Evolutionary conservation across 495 filamentous ascomycete species (phyloP), one percentile per base, ranked within the genome.

Genomic region (Recurvomyces mirabilis): DNA sequence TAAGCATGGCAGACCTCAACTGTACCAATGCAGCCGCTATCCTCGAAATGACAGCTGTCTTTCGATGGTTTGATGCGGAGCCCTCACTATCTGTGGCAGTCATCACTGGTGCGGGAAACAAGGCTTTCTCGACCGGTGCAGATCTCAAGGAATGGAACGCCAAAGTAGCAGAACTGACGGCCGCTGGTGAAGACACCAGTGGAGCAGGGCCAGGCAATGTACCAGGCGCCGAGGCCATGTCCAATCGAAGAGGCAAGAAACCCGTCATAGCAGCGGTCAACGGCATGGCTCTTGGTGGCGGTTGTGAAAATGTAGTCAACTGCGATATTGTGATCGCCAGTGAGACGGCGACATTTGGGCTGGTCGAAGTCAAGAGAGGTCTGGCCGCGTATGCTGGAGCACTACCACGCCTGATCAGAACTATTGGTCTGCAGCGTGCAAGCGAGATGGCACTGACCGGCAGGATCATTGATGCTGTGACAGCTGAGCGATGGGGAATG

Each of bases 181-280:
- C n/a, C n/a, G n/a, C n/a, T n/a, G n/a, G n/a, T n/a, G n/a, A n/a
- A n/a, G n/a, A n/a, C n/a, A n/a, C n/a, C n/a, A n/a, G n/a, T n/a
- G n/a, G n/a, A n/a, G n/a, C n/a, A n/a, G n/a, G n/a, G n/a, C n/a
- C n/a, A n/a, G n/a, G n/a, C n/a, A n/a, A n/a, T n/a, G n/a, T n/a
- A 6, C 18, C 54, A 11, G 63, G 63, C 20, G 62, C 60, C 44
- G 60, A 44, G 22, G 64, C 53, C 0, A 47, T 66, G 21, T 65
- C 64, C 5, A 48, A 49, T 13, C 58, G 64, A 23, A 33, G 18
- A 37, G 75, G 70, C 13, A 66, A 68, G 43, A 79, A 79, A 43
- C 84, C 83, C 13, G 67, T 89, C 25, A 78, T 89, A 42, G 74
- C 74, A 9, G 84, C 84, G 4, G 78, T 87, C 22, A 79, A 84